Evolutionary conservation across 805 yeast genomes (phyloP).

Genomic region (Zygoascus tannicola): DNA sequence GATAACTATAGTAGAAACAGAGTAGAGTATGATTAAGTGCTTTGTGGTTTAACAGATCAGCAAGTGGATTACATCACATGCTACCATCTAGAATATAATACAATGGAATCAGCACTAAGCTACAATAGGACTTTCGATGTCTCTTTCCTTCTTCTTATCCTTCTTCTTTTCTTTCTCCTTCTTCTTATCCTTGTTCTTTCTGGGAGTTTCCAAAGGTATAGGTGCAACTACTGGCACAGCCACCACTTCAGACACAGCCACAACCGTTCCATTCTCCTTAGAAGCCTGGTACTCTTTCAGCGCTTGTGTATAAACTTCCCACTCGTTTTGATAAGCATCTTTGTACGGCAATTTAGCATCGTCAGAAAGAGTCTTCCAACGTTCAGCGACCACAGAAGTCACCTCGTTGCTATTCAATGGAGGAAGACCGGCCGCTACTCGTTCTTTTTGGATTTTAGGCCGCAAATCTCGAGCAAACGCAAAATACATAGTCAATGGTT

Average conservation of each 20-base stretch:
- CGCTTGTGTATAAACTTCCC: constrained; percentile 36
- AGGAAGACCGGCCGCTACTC: constrained; percentile 48
- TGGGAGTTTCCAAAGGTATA: constrained; percentile 9
- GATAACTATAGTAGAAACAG: no score
- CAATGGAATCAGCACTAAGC: no score
- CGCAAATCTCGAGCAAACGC: constrained; percentile 67
- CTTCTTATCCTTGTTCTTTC: constrained; percentile 23
- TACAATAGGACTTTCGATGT: no score
- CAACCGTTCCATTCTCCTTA: constrained; percentile 21
- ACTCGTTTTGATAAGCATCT: constrained; percentile 37
- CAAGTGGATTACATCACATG: no score
- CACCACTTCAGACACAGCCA: neutral
- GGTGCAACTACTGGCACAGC: neutral
- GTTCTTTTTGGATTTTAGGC: constrained; percentile 58
- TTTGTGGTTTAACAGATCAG: no score
- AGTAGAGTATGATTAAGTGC: no score
- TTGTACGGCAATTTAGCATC: constrained; percentile 67
- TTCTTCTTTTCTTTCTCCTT: constrained; percentile 31
- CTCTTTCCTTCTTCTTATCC: constrained; percentile 40
- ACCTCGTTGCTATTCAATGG: constrained; percentile 67
- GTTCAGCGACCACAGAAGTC: constrained; percentile 65
- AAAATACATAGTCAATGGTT: constrained; percentile 83
- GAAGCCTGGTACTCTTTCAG: constrained; percentile 42
- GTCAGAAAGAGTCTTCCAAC: constrained; percentile 69
- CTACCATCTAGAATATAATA: no score